Percentiles rank a stretch among this genome's conserved stretches.
These are phyloP conservation scores for Podila clonocystis DNA, from an alignment of 192 early-diverging fungal genomes.

Conservation along the genomic window DNA sequence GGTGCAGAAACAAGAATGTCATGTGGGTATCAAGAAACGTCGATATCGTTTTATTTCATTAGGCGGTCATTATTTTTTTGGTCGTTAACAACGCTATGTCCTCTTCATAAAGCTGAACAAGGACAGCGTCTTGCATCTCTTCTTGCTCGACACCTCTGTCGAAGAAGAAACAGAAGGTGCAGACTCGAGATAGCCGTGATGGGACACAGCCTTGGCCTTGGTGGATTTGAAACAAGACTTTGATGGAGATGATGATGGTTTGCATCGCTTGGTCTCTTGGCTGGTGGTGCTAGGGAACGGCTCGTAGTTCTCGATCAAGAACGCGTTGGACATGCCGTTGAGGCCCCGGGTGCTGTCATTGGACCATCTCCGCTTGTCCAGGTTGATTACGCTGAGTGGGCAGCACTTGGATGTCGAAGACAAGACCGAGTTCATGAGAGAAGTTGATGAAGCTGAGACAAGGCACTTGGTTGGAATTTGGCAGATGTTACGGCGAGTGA, in stretches of 20 bases:
- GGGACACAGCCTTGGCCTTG: constrained; percentile 2
- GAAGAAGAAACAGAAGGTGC: background rate
- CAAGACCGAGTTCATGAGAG: background rate
- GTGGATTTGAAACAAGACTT: background rate
- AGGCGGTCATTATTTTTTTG: no score
- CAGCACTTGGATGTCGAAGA: background rate
- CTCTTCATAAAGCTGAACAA: constrained; percentile 19
- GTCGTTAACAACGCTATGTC: background rate
- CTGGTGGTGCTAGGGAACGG: background rate
- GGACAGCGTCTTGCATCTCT: constrained; percentile 3
- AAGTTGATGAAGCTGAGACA: background rate
- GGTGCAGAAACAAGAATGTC: no score
- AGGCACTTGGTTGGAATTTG: background rate
- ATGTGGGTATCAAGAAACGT: no score
- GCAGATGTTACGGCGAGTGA: constrained; percentile 3
- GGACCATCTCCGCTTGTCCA: constrained; percentile 27
- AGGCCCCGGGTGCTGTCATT: constrained; percentile 26
- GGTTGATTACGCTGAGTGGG: background rate
- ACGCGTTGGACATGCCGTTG: constrained; percentile 2
- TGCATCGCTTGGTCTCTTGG: background rate
- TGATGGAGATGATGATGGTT: background rate
- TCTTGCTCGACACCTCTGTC: constrained; percentile 3
- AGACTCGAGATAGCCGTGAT: no score
- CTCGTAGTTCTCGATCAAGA: background rate
- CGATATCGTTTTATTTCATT: no score